Conservation (phyloP, 2,329 filamentous ascomycete genomes). For the Cladophialophora yegresii region DNA sequence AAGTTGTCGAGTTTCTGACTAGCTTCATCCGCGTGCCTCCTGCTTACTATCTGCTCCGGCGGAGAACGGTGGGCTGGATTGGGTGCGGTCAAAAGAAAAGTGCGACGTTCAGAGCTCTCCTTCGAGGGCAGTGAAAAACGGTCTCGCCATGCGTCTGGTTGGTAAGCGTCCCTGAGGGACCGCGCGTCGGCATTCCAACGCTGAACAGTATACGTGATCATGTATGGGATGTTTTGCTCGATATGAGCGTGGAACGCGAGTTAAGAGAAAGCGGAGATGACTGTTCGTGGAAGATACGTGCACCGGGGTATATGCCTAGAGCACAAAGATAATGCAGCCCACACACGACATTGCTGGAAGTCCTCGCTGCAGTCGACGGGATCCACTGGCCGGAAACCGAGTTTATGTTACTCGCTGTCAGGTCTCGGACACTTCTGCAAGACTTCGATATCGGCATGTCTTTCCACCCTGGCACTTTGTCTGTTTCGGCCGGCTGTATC, state of each 20-base stretch:
- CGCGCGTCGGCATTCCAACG: slow-evolving; percentile 58
- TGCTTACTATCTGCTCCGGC: slow-evolving; percentile 37
- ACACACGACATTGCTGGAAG: slow-evolving; percentile 30
- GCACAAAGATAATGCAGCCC: slow-evolving; percentile 24
- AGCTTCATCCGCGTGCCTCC: slow-evolving; percentile 53
- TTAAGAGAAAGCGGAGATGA: slow-evolving; percentile 54
- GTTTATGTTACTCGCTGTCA: slow-evolving; percentile 35
- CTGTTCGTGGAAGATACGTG: slow-evolving; percentile 27
- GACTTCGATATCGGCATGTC: slow-evolving; percentile 25
- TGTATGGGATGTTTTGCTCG: slow-evolving; percentile 57
- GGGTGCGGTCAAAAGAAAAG: slow-evolving; percentile 45
- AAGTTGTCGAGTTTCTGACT: slow-evolving; percentile 68
- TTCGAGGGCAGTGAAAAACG: slow-evolving; percentile 45
- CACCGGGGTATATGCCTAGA: slow-evolving; percentile 27
- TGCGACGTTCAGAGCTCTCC: slow-evolving; percentile 51
- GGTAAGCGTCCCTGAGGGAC: slow-evolving; percentile 44
- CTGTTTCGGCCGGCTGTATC: slow-evolving; percentile 31
- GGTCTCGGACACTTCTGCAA: slow-evolving; percentile 26
- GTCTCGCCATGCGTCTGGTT: slow-evolving; percentile 49
- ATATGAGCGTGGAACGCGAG: slow-evolving; percentile 42
- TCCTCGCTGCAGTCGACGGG: slow-evolving; percentile 22
- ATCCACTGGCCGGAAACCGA: slow-evolving; percentile 35
- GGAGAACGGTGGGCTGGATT: slow-evolving; percentile 42
- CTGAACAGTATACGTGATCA: slow-evolving; percentile 64
- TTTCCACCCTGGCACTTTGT: slow-evolving; percentile 30